These are phyloP conservation scores for Cytospora paraplurivora DNA, from an alignment of 2,329 filamentous ascomycete genomes.

Conservation along the genomic window DNA sequence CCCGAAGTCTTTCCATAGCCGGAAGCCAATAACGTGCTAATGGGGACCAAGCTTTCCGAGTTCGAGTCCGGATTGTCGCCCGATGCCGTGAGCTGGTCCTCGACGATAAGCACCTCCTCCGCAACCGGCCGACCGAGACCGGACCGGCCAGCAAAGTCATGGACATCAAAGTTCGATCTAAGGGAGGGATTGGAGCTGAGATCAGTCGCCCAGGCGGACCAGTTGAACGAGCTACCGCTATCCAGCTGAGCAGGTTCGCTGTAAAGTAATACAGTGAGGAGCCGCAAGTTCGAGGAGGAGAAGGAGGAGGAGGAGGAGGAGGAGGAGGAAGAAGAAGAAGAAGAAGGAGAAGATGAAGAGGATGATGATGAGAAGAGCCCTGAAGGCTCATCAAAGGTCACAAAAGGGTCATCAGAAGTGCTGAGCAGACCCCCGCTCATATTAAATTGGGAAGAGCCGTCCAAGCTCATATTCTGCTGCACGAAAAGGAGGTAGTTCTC, in stretches of 20 bases:
- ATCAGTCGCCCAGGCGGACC: constrained; percentile 24
- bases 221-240: constrained; percentile 19
- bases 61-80: constrained; percentile 9
- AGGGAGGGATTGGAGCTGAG: constrained; percentile 21
- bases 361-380: constrained; percentile 34
- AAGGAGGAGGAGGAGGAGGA: constrained; percentile 27
- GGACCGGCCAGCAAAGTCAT: constrained; percentile 22
- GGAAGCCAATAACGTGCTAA: constrained; percentile 21
- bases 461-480: constrained; percentile 26
- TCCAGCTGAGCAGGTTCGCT: constrained; percentile 4
- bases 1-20: neutral
- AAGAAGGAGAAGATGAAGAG: too few relatives aligned
- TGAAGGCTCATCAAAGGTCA: constrained; percentile 33
- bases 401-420: constrained; percentile 28
- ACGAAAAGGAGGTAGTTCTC: constrained; percentile 28
- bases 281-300: constrained; percentile 26
- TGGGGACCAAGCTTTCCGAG: constrained; percentile 18
- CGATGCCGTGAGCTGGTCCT: constrained; percentile 14
- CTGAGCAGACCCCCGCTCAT: constrained; percentile 28
- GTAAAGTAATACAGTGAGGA: constrained; percentile 25
- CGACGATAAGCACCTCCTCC: constrained; percentile 23
- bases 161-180: constrained; percentile 24
- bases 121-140: constrained; percentile 25
- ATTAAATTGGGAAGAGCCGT: constrained; percentile 20
- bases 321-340: constrained; percentile 36